These are phyloP conservation scores for Erodium texanum DNA, from an alignment of 441 rosid species.

Conservation along the genomic window DNA sequence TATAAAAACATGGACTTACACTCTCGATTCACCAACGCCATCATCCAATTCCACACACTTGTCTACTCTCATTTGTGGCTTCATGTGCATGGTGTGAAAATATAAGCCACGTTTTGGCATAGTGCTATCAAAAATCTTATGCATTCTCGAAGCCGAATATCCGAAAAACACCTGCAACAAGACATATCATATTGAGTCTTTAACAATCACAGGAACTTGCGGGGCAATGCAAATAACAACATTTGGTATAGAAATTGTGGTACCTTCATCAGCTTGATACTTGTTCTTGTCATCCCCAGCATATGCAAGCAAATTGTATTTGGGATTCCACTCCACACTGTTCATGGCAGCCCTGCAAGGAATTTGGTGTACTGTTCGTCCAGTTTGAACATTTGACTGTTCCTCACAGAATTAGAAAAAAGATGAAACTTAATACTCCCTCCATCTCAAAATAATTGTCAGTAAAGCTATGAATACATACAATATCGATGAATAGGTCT, in stretches of 20 bases:
- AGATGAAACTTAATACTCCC: background rate
- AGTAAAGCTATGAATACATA: conserved; percentile 24
- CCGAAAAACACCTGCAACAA: conserved; percentile 57
- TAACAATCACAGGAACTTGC: background rate
- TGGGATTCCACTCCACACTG: conserved; percentile 97
- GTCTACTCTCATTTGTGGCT: too few species aligned
- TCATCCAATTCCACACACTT: too few species aligned
- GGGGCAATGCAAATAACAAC: background rate
- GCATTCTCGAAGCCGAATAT: conserved; percentile 70
- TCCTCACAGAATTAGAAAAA: conserved; percentile 12
- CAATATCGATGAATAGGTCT: conserved; percentile 84
- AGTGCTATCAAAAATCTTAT: too few species aligned
- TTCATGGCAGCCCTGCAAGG: conserved; percentile 97
- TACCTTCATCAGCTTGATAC: conserved; percentile 85
- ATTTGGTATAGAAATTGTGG: background rate
- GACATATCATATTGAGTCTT: background rate
- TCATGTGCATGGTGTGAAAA: too few species aligned
- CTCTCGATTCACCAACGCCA: too few species aligned
- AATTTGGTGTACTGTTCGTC: conserved; percentile 79
- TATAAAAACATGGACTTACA: too few species aligned
- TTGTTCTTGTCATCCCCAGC: conserved; percentile 99
- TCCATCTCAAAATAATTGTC: too few species aligned
- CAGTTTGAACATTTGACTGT: conserved; percentile 80
- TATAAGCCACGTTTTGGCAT: too few species aligned
- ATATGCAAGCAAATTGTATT: conserved; percentile 79